Base-by-base conservation (phyloP, 1,284 basidiomycete genomes). In the Ceratobasidium papillatum region DNA sequence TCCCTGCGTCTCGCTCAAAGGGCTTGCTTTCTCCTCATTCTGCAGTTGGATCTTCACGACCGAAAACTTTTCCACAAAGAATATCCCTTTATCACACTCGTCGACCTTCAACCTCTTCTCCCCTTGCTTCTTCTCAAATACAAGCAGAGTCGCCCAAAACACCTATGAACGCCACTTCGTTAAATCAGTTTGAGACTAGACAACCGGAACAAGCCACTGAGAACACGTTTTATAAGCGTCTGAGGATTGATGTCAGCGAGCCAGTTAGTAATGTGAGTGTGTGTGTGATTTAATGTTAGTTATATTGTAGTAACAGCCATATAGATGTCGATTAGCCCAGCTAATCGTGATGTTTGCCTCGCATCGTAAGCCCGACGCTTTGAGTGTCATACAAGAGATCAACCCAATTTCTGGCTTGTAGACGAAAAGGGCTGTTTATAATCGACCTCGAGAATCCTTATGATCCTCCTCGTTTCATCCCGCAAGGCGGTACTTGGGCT, bases 401-500 rank as follows among this genome's bases (percentile, higher is more conserved):
- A 34, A 32, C 12, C 17, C 22, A 30, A 32, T 43, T 56, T 19
- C 59, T 12, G 25, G 49, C 17, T 51, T 51, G 32, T 78, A 94
- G 92, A 17, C 90, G 97, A 8, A 92, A 95, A 77, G 97, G 97
- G 0, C 86, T 99, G n/a, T 99, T 95, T 82, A 96, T 99, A 76
- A 93, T 99, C 77, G 97, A 99, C 82, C 86, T 99, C 8, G 92
- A 96, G 76, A 89, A 93, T 32, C 94, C 95, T 0, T 87, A 94
- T 45, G 90, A 94, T 76, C 88, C 95, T 0, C 97, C 98, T 17
- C 89, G 97, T 56, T 98, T 95, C 80, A 87, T 99, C 11, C 96
- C 97, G 1, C 96, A 99, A 82, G 94, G 95, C 12, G 96, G 96
- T 2, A 95, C 94, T 9, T 99, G 96, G 95, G 95, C 98, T 79